Evolutionary conservation across 805 yeast species (phyloP).

Genomic region (Kodamaea kaohsiungensis): DNA sequence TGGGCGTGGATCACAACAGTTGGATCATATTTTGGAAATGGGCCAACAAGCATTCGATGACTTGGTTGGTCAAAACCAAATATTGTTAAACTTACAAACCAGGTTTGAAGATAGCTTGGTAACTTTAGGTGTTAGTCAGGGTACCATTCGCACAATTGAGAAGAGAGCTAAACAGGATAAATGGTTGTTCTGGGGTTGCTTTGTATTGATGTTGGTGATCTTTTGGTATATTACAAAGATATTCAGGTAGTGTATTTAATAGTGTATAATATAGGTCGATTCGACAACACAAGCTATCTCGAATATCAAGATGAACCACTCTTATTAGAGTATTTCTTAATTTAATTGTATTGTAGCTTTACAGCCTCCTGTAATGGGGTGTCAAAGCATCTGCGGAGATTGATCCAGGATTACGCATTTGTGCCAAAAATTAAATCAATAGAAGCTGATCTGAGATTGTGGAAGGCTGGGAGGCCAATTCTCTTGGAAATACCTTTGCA

Average conservation of each 20-base stretch:
- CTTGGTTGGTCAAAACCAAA: constrained; percentile 79
- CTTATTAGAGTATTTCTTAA: not conserved
- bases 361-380: no score
- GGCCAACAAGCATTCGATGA: constrained; percentile 86
- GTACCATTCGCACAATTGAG: constrained; percentile 79
- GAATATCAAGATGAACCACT: not conserved
- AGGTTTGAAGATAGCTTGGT: constrained; percentile 67
- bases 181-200: constrained; percentile 79
- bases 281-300: not conserved
- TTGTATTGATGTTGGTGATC: constrained; percentile 57
- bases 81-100: constrained; percentile 60
- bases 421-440: no score
- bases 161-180: constrained; percentile 84
- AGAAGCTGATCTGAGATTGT: not conserved
- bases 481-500: no score
- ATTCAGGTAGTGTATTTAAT: constrained; percentile 46
- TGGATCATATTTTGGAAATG: constrained; percentile 89
- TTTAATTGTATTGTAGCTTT: not conserved
- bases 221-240: constrained; percentile 69
- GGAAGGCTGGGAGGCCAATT: no score
- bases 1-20: constrained; percentile 70
- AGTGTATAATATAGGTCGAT: constrained; percentile 49
- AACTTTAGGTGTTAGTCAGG: constrained; percentile 84
- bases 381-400: no score
- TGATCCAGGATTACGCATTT: no score